Evolutionary conservation across 331 rosid species (phyloP), one percentile per base, ranked within the genome.

Genomic region (Pyracantha coccinea): DNA sequence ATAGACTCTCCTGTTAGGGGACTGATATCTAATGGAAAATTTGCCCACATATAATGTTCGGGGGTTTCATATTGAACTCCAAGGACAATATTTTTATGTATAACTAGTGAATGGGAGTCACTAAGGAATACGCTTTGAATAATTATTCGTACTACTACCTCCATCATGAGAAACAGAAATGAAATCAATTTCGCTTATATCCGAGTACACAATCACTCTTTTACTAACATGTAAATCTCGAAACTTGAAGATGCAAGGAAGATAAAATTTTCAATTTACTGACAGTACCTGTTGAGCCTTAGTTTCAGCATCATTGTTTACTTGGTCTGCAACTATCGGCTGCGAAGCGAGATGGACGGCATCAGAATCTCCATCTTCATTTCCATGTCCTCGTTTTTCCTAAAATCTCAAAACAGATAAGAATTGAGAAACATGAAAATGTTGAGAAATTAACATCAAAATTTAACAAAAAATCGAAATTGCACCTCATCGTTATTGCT

Each of bases 401-500:
- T 92, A 52, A 53, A 53, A 64, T 14, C 44, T 44, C 27, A 31
- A 60, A 33, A 7, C 9, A 24, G 69, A 28, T 27, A 50, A 50
- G 55, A 17, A 50, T 17, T 50, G 17, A 53, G 8, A 44, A 73
- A 44, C 45, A 38, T 38, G 45, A 19, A n/a, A 68, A 23, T 44
- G 33, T 8, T 9, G 17, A 68, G 57, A 44, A 35, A 76, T 38
- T 41, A 76, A 50, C 55, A 50, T 17, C 20, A 6, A 17, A 76
- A 17, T 12, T 13, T 5, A 31, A 64, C 25, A 28, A 55, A 12
- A 11, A 57, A 3, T 13, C 0, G 5, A 59, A 41, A 19, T 11
- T 19, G 58, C 85, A 94, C 99, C 99, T 88, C 81, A 28, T 90
- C 91, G 69, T 87, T 79, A 80, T 82, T 77, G 78, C 75, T 73